Conservation (phyloP, 1,139 yeast species). For the Diutina scorzettiae region DNA sequence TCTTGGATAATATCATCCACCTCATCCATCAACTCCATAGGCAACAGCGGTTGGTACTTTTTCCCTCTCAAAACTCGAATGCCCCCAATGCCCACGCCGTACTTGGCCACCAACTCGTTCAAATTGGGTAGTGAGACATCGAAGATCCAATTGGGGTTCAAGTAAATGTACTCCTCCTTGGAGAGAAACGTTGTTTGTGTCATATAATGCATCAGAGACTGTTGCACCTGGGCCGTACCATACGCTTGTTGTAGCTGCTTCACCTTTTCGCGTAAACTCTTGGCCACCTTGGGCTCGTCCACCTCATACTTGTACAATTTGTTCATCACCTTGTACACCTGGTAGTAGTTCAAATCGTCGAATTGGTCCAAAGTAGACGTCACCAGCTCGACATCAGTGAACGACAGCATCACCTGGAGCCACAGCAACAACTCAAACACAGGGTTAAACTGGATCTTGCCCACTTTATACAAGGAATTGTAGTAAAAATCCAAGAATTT, state of each 20-base stretch:
- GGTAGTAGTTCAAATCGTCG: constrained; percentile 54
- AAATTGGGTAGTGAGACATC: constrained; percentile 47
- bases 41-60: constrained; percentile 51
- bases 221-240: constrained; percentile 26
- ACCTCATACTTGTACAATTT: constrained; percentile 80
- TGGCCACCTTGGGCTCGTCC: constrained; percentile 54
- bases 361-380: constrained; percentile 45
- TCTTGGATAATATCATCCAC: constrained; percentile 41
- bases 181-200: constrained; percentile 29
- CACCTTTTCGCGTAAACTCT: constrained; percentile 26
- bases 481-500: constrained; percentile 35
- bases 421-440: constrained; percentile 76
- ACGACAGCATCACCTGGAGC: constrained; percentile 71
- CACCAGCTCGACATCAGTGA: constrained; percentile 43
- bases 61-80: constrained; percentile 31
- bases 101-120: constrained; percentile 44
- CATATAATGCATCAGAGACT: constrained; percentile 27
- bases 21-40: constrained; percentile 46
- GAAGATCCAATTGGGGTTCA: constrained; percentile 38
- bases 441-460: constrained; percentile 59
- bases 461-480: constrained; percentile 44
- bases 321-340: constrained; percentile 50
- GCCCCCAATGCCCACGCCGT: constrained; percentile 54
- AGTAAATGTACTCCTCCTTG: constrained; percentile 31
- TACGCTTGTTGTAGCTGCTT: constrained; percentile 24